These are phyloP conservation scores for Penicillium sp. DNA, from an alignment of 2,329 filamentous ascomycete species.

Conservation along the genomic window DNA sequence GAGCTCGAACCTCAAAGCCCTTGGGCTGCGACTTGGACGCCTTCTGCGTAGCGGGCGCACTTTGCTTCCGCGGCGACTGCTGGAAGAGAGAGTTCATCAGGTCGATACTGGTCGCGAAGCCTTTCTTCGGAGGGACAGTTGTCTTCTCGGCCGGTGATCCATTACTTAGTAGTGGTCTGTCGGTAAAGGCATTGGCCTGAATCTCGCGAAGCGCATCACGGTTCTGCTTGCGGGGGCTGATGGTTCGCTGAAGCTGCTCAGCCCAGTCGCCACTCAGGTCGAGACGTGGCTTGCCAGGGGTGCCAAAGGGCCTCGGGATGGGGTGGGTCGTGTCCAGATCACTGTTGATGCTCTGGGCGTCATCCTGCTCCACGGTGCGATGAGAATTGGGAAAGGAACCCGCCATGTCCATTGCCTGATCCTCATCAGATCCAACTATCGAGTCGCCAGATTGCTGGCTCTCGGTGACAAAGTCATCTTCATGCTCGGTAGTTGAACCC, in stretches of 20 bases:
- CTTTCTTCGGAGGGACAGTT: slow-evolving; percentile 51
- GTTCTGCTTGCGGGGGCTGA: slow-evolving; percentile 91
- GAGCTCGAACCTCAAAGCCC: slow-evolving; percentile 85
- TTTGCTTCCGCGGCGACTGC: slow-evolving; percentile 61
- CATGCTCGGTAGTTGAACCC: slow-evolving; percentile 71
- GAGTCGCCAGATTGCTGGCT: slow-evolving; percentile 64
- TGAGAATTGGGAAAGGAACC: slow-evolving; percentile 74
- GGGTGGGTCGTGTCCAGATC: slow-evolving; percentile 53
- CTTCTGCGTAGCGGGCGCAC: slow-evolving; percentile 54
- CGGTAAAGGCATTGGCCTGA: slow-evolving; percentile 62
- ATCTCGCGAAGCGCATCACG: slow-evolving; percentile 70
- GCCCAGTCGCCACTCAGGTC: slow-evolving; percentile 82
- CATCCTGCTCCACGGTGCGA: slow-evolving; percentile 75
- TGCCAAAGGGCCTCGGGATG: slow-evolving; percentile 43
- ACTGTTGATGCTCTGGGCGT: slow-evolving; percentile 50
- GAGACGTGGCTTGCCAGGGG: slow-evolving; percentile 58
- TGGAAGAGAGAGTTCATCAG: slow-evolving; percentile 94
- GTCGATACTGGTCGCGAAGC: slow-evolving; percentile 88
- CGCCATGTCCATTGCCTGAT: slow-evolving; percentile 80
- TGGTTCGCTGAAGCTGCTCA: slow-evolving; percentile 88
- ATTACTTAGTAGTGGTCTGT: slow-evolving; percentile 44
- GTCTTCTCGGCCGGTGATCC: slow-evolving; percentile 37
- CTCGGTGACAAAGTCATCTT: slow-evolving; percentile 51
- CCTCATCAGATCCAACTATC: slow-evolving; percentile 64
- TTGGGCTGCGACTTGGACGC: slow-evolving; percentile 60